Evolutionary conservation across 2,329 filamentous ascomycete species (phyloP), one percentile per base, ranked within the genome.

Genomic region (Aureobasidium sp.): DNA sequence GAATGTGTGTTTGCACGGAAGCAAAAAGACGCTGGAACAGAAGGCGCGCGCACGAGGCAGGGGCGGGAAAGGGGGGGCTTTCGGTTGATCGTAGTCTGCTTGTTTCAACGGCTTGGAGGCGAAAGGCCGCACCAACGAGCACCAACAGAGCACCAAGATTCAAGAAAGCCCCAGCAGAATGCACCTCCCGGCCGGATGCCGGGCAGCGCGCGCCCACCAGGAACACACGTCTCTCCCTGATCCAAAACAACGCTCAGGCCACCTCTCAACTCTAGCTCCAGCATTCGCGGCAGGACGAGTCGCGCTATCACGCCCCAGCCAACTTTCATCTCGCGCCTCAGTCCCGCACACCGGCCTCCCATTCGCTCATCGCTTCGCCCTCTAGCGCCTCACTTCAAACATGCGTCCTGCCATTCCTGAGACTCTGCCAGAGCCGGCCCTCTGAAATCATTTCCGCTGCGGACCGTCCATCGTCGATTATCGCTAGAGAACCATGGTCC

Each of bases 11-110:
- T 37, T 58, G 45, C 45, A 34, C 47, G 57, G 25, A 42, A 60
- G 57, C 57, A 45, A 60, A 60, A 60, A 51, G 57, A 42, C 36
- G 57, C 45, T 60, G 57, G 56, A 51, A 42, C 57, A 53, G 60
- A 62, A 62, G 60, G 60, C 60, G 60, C 59, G 56, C 60, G 45
- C 57, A 51, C 57, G 60, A 62, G 49, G 49, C 58, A 61, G 58
- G 47, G 58, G 57, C 57, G 60, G 60, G 49, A 62, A 62, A 62
- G 49, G 60, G 59, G 42, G 60, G 39, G 36, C 44, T 60, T 51
- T 60, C 48, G 57, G 57, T 60, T 60, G 60, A 56, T 48, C 49
- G 48, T 34, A 57, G 53, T 57, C 49, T 37, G 48, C 41, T 62
- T 62, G 60, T 62, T 62, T 56, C 60, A 62, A 62, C 60, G 60